Evolutionary conservation across 2,329 filamentous ascomycete species (phyloP).

Genomic region (Mycogone perniciosa): DNA sequence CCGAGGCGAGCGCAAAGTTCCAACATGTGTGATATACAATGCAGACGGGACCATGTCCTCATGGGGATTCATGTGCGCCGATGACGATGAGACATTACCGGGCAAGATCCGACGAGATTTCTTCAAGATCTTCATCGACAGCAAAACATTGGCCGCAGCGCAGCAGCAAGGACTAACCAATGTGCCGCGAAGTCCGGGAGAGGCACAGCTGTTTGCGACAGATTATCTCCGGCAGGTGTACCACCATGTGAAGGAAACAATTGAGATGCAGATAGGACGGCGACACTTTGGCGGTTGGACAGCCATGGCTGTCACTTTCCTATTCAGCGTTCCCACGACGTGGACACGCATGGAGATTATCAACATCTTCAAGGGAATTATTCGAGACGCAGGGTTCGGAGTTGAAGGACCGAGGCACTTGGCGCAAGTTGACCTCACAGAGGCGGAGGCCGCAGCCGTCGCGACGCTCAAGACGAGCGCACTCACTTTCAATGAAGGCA

Average conservation of each 20-base stretch:
- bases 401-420: constrained; percentile 31
- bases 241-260: constrained; percentile 39
- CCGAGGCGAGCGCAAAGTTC: constrained; percentile 49
- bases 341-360: constrained; percentile 46
- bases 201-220: constrained; percentile 29
- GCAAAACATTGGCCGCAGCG: constrained; percentile 35
- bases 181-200: constrained; percentile 31
- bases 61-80: constrained; percentile 48
- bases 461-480: constrained; percentile 39
- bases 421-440: constrained; percentile 39
- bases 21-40: constrained; percentile 45
- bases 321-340: constrained; percentile 53
- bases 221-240: constrained; percentile 47
- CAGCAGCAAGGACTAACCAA: constrained; percentile 38
- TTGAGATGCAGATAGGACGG: constrained; percentile 34
- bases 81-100: constrained; percentile 31
- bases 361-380: constrained; percentile 43
- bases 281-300: constrained; percentile 34
- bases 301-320: constrained; percentile 42
- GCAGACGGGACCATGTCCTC: constrained; percentile 35
- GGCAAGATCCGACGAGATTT: constrained; percentile 38
- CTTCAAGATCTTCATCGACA: constrained; percentile 51
- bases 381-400: constrained; percentile 44
- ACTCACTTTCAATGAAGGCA: constrained; percentile 30
- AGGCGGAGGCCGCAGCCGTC: constrained; percentile 43